phyloP scores from a whole-genome alignment of 2,329 filamentous ascomycete genomes.

The Alternaria sp. region DNA sequence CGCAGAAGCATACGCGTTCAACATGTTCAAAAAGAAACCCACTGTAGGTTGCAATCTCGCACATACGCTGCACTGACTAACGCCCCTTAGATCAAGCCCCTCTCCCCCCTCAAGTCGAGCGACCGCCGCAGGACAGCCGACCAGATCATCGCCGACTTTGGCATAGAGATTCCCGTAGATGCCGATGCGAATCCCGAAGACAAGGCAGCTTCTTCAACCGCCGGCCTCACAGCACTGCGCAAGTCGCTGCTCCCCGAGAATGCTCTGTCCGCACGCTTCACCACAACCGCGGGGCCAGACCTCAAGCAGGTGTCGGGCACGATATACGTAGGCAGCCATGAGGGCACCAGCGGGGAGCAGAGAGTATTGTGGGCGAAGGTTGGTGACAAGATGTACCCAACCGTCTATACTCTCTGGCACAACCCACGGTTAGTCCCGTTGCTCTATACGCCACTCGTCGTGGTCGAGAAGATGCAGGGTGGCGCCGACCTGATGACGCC shows the following conservation, averaged over 20 bases:
- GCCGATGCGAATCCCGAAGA: slow-evolving; percentile 48
- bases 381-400: slow-evolving; percentile 62
- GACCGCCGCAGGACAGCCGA: slow-evolving; percentile 71
- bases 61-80: slow-evolving; percentile 8
- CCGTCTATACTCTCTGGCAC: slow-evolving; percentile 71
- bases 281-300: slow-evolving; percentile 68
- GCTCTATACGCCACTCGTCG: slow-evolving; percentile 67
- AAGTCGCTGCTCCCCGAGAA: slow-evolving; percentile 69
- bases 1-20: slow-evolving; percentile 4
- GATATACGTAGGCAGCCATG: slow-evolving; percentile 67
- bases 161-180: slow-evolving; percentile 55
- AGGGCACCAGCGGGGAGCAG: slow-evolving; percentile 59
- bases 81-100: slow-evolving; percentile 67
- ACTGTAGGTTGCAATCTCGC: slow-evolving; percentile 49
- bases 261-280: slow-evolving; percentile 67
- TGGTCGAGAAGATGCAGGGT: slow-evolving; percentile 67
- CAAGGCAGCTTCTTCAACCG: slow-evolving; percentile 49
- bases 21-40: slow-evolving; percentile 70
- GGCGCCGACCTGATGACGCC: slow-evolving; percentile 75
- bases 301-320: slow-evolving; percentile 67
- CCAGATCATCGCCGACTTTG: slow-evolving; percentile 69
- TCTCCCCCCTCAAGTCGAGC: slow-evolving; percentile 69
- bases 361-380: slow-evolving; percentile 70
- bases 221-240: slow-evolving; percentile 59
- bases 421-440: slow-evolving; percentile 66